A percentile compares a stretch with the other conserved stretches of the same genome.
These are phyloP conservation scores for Citrus hindsii DNA, from an alignment of 345 rosid genomes.

Conservation along the genomic window DNA sequence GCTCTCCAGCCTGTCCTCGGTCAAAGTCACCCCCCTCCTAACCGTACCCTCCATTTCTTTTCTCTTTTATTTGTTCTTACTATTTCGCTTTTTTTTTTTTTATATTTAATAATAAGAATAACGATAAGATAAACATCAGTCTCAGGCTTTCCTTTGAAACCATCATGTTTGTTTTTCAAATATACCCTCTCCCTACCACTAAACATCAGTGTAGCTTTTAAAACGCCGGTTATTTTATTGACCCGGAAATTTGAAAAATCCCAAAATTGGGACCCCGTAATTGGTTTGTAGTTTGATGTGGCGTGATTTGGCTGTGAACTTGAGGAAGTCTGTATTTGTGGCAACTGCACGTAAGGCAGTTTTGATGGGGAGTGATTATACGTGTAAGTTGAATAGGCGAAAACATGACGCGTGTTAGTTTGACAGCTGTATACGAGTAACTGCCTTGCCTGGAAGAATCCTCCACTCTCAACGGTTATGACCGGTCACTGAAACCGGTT, in stretches of 20 bases:
- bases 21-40: conserved; percentile 29
- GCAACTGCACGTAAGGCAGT: conserved; percentile 23
- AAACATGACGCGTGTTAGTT: conserved; percentile 46
- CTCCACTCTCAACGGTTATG: conserved; percentile 32
- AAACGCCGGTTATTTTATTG: not conserved
- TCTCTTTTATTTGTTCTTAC: not conserved
- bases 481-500: conserved; percentile 55
- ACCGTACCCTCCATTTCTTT: conserved; percentile 10
- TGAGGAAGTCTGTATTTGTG: conserved; percentile 15
- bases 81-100: not conserved
- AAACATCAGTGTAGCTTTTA: conserved; percentile 5
- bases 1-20: conserved; percentile 58
- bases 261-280: not conserved
- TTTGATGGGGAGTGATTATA: conserved; percentile 17
- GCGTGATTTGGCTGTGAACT: conserved; percentile 20
- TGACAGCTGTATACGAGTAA: conserved; percentile 69
- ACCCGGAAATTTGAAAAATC: not conserved
- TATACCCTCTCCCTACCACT: conserved; percentile 15
- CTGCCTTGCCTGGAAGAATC: conserved; percentile 64
- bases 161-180: not conserved
- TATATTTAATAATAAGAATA: not conserved
- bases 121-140: conserved; percentile 9
- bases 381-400: conserved; percentile 36
- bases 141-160: not conserved
- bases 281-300: not conserved